Base-by-base conservation (phyloP, 73 alveolate species). In the Effrenium voratum region DNA sequence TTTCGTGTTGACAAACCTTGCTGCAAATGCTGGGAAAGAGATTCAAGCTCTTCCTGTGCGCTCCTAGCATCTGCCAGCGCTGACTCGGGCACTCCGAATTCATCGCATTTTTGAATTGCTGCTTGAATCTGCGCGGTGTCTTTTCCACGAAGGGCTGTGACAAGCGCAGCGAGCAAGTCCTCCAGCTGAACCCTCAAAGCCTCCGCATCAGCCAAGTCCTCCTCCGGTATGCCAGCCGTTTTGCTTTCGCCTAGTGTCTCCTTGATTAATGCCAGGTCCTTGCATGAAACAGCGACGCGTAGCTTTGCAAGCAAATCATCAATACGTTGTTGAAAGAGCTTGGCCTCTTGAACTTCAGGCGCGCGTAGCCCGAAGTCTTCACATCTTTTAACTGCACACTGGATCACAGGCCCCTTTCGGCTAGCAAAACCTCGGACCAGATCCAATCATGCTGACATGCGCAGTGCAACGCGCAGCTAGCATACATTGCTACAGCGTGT, bases 1-100 rank as follows among this genome's bases (percentile, higher is more conserved):
- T 68, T 90, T 38, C 96, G 81, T 15, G 81, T 68, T 10, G 96
- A 90, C 85, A 90, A 41, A 8, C 96, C 96, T 52, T 90, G 85
- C 75, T 90, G 96, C 55, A 90, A 43, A 4, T 41, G 75, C 52
- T 32, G 75, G 16, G 68, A 34, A 49, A 90, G 50, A 12, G 36
- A 1, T 19, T 90, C 96, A 6, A 90, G 73, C n/a, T 90, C 87
- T 28, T 26, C 75, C 47, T 63, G 87, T 73, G 34, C 34, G 46
- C 34, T 41, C 43, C 49, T 73, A 40, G 96, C 96, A 63, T 63
- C 96, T 90, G n/a, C 96, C 32, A 41, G 57, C 22, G 44, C 30
- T 13, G 10, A 13, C 6, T 43, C 52, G 6, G 96, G 79, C 36
- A 90, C 26, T 19, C 86, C 68, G 45, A 57, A 36, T 49, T 73